Conservation (phyloP, 495 filamentous ascomycete genomes). For the Hyaloscypha bicolor region DNA sequence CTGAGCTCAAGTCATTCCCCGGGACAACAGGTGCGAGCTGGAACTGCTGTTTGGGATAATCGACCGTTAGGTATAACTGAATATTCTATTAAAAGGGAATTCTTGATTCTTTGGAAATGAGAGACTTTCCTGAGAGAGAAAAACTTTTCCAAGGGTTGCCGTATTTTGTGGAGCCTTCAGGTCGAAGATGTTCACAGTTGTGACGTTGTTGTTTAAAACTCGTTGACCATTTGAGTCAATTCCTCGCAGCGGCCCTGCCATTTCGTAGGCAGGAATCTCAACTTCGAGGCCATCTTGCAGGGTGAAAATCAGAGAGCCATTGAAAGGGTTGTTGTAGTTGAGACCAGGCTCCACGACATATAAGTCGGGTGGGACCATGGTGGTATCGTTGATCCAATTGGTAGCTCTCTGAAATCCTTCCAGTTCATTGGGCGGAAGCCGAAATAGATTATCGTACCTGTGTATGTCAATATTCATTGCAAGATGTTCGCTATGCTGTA, state of each 20-base stretch:
- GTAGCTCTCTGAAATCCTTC: neutral
- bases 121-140: conserved; percentile 7
- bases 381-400: conserved; percentile 4
- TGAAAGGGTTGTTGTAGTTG: conserved; percentile 1
- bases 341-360: conserved; percentile 12
- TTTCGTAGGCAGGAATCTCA: conserved; percentile 8
- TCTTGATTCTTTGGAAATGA: neutral
- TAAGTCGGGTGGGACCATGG: neutral
- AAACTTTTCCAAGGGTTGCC: conserved; percentile 11
- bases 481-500: too few species aligned
- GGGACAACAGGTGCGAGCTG: neutral
- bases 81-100: neutral
- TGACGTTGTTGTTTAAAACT: conserved; percentile 8
- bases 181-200: conserved; percentile 7
- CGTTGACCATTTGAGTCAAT: conserved; percentile 7
- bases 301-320: conserved; percentile 6
- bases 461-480: neutral
- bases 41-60: conserved; percentile 10
- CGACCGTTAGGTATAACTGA: conserved; percentile 6
- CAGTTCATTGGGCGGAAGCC: neutral
- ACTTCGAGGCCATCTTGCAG: conserved; percentile 5
- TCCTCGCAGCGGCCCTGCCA: conserved; percentile 7
- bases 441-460: conserved; percentile 14
- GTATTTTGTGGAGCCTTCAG: conserved; percentile 1
- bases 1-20: neutral